Evolutionary conservation across 257 asterid genomes (phyloP).

Genomic region (Plectranthus barbatus): DNA sequence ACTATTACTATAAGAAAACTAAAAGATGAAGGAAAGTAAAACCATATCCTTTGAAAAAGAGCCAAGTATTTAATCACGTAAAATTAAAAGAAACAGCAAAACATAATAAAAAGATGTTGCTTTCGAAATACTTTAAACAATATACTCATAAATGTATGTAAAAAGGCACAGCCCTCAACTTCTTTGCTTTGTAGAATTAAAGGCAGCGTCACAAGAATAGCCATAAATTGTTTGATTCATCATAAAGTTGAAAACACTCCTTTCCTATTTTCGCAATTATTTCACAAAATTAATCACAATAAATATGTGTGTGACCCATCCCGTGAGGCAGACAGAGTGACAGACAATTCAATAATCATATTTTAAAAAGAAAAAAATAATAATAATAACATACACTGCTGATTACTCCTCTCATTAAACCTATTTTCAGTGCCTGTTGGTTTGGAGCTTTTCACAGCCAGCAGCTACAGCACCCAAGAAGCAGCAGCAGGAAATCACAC

Average conservation of each 20-base stretch:
- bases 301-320: conserved; percentile 1
- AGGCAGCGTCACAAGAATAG: background rate
- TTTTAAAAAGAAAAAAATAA: background rate
- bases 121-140: background rate
- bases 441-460: conserved; percentile 10
- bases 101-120: background rate
- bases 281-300: background rate
- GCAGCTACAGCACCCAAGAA: background rate
- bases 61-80: background rate
- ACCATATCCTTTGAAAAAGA: background rate
- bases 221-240: background rate
- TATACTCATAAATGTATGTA: background rate
- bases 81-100: background rate
- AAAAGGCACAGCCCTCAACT: background rate
- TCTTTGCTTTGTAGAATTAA: background rate
- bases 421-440: conserved; percentile 11
- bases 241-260: background rate
- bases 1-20: background rate
- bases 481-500: background rate
- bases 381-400: background rate
- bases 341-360: conserved; percentile 10
- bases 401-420: conserved; percentile 20
- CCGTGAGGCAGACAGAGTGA: background rate
- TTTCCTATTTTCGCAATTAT: background rate
- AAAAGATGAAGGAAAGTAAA: background rate